Conservation (phyloP, 345 rosid species). For the Gossypium herbaceum region DNA sequence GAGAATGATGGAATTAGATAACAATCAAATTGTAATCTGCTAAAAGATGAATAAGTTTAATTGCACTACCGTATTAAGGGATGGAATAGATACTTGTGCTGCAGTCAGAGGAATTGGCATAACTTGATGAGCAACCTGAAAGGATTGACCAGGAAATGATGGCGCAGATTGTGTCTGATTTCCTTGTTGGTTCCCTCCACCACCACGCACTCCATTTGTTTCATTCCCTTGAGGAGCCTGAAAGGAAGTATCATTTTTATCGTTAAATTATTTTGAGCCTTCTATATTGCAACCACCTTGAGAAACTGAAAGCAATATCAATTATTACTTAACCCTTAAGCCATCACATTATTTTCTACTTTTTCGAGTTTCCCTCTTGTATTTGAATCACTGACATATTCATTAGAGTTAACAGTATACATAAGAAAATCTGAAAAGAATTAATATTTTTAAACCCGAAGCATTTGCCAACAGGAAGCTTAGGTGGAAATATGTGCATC, state of each 20-base stretch:
- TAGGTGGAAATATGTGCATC: background rate
- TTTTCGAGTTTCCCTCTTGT: background rate
- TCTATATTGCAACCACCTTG: background rate
- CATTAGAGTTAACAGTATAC: background rate
- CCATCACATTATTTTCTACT: background rate
- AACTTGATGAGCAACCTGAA: conserved; percentile 55
- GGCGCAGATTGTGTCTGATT: conserved; percentile 41
- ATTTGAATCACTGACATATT: conserved; percentile 2
- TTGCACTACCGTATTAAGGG: conserved; percentile 46
- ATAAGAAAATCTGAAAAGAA: background rate
- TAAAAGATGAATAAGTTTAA: background rate
- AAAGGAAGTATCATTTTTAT: background rate
- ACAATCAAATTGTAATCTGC: background rate
- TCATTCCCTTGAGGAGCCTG: conserved; percentile 48
- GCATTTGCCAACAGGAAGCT: background rate
- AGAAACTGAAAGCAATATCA: background rate
- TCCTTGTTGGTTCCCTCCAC: conserved; percentile 31
- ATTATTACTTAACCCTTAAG: background rate
- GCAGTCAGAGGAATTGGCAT: conserved; percentile 59
- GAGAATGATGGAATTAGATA: conserved; percentile 7
- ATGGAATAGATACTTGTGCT: conserved; percentile 63
- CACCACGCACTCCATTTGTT: conserved; percentile 32
- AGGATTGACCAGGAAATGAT: conserved; percentile 40
- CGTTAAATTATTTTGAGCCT: background rate
- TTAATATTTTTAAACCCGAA: background rate